Evolutionary conservation across 78 protist genomes (phyloP), one percentile per base, ranked within the genome.

Genomic region (Acrasis kona): DNA sequence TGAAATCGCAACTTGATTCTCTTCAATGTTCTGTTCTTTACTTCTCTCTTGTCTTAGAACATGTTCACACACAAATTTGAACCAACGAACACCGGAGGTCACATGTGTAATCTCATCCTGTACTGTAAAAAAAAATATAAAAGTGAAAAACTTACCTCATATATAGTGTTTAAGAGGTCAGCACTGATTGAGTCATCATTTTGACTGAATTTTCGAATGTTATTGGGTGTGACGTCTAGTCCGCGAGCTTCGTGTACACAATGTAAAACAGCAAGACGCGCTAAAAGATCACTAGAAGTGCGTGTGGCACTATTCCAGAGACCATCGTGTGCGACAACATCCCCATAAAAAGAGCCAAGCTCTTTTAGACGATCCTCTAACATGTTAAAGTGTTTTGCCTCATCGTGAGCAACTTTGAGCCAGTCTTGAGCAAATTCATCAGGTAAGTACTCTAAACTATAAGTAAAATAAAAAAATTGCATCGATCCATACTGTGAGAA

Each of bases 231-330:
- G 65, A 19, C 28, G 28, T 67, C 71, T 30, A 67, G 28, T 31
- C 71, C 71, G 19, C 71, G 19, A 19, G 71, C 71, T 67, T 67
- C 71, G 19, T 67, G 71, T 19, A 67, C 71, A 67, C 71, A 67
- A 19, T 67, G 71, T 19, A 67, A 19, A 19, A 67, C 28, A 67
- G 19, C 19, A 19, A 67, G 71, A 19, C 71, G 19, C 19, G 28
- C 71, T 30, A 67, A 19, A 19, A 67, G 12, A 19, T 19, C 19
- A 67, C 19, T 19, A 30, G 19, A 30, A 30, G 71, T 67, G 19
- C 19, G 19, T 19, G 19, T 67, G 19, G 71, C 71, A 30, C 65
- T 30, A 12, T 19, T 19, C 71, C 71, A 67, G 28, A 67, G 71
- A 19, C 71, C 71, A 12, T 67, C 71, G 28, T 67, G 71, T 19